These are phyloP conservation scores for Salisapilia sapeloensis DNA, from an alignment of 352 stramenopile genomes.

Conservation along the genomic window DNA sequence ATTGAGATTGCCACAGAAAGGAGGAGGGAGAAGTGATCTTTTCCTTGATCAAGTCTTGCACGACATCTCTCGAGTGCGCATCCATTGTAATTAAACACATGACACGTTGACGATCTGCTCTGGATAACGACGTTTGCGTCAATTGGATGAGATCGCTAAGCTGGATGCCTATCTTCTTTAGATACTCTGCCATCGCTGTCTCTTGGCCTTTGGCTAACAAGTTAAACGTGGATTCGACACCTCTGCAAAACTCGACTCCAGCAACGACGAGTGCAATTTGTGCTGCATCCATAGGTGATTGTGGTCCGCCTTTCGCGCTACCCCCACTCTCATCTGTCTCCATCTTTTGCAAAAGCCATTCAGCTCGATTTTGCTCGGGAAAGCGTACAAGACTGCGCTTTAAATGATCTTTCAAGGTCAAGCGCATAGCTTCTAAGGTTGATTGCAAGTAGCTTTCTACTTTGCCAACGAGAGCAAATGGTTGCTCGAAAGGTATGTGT, in stretches of 20 bases:
- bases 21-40: conserved; percentile 42
- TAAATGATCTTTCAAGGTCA: conserved; percentile 80
- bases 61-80: conserved; percentile 82
- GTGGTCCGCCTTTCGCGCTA: conserved; percentile 1
- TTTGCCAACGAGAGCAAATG: conserved; percentile 84
- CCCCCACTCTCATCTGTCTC: conserved; percentile 4
- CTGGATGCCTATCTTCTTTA: conserved; percentile 75
- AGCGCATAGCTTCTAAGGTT: conserved; percentile 82
- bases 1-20: conserved; percentile 90
- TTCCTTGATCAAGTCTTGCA: conserved; percentile 83
- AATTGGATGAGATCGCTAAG: conserved; percentile 86
- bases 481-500: conserved; percentile 76
- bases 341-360: conserved; percentile 86
- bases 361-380: conserved; percentile 72
- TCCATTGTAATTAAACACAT: conserved; percentile 94
- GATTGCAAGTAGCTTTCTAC: conserved; percentile 92
- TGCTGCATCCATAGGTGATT: conserved; percentile 70
- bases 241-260: conserved; percentile 78
- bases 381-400: conserved; percentile 78
- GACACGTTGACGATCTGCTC: conserved; percentile 79
- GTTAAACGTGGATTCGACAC: conserved; percentile 71
- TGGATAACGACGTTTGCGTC: conserved; percentile 69
- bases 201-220: conserved; percentile 48
- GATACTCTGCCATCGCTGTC: conserved; percentile 73
- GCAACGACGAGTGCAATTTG: conserved; percentile 86